Conservation (phyloP, 352 stramenopile species). For the Pythium phragmiticola region DNA sequence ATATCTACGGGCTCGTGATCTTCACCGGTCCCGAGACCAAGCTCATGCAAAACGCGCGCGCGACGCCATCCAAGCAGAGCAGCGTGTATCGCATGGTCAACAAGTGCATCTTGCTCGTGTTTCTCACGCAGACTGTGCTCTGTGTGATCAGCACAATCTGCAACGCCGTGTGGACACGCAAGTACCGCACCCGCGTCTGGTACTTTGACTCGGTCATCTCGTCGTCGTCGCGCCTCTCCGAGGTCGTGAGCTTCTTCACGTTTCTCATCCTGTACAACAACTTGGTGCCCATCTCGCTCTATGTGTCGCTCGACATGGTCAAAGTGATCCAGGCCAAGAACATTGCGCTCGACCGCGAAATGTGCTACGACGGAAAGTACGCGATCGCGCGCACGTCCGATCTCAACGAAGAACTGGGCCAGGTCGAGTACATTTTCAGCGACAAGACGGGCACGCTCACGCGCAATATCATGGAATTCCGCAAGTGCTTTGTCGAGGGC, state of each 20-base stretch:
- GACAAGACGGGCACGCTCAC: constrained; percentile 99
- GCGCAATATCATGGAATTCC: constrained; percentile 98
- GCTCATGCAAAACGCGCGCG: constrained; percentile 70
- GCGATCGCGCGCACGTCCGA: constrained; percentile 86
- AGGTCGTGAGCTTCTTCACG: constrained; percentile 88
- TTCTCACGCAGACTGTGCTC: constrained; percentile 54
- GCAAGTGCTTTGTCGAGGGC: constrained; percentile 87
- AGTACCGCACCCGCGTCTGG: constrained; percentile 41
- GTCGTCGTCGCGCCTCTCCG: constrained; percentile 12
- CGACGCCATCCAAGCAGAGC: constrained; percentile 69
- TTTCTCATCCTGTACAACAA: constrained; percentile 97
- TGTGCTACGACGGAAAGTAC: constrained; percentile 85
- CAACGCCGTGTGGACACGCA: constrained; percentile 45
- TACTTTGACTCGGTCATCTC: constrained; percentile 40
- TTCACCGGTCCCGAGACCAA: constrained; percentile 92
- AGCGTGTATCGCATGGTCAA: constrained; percentile 74
- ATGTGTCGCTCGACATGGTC: constrained; percentile 96
- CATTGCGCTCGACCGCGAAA: constrained; percentile 61
- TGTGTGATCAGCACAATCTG: constrained; percentile 69
- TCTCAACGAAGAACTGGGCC: constrained; percentile 92
- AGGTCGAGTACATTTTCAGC: constrained; percentile 98
- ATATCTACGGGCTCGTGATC: constrained; percentile 74
- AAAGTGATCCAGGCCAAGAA: constrained; percentile 83
- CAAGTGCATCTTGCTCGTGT: constrained; percentile 67
- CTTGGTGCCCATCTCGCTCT: constrained; percentile 97